Conservation (phyloP, 2,329 filamentous ascomycete species). For the Huntiella bhutanensis region DNA sequence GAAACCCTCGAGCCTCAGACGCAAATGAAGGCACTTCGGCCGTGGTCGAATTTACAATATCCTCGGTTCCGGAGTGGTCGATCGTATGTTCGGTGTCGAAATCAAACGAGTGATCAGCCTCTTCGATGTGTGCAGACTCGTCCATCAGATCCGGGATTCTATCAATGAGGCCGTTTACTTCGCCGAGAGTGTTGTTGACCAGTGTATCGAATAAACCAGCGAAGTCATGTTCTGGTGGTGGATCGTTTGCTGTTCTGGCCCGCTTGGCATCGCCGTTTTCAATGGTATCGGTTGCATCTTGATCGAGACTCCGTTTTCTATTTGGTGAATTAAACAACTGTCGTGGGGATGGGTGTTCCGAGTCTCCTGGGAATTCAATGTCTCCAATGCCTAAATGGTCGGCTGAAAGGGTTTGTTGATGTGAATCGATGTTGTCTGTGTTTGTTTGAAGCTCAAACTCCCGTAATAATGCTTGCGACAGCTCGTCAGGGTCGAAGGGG, state of each 20-base stretch:
- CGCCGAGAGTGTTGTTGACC: slow-evolving; percentile 23
- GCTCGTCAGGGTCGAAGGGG: slow-evolving; percentile 10
- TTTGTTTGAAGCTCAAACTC: slow-evolving; percentile 9
- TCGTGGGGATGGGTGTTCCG: background rate
- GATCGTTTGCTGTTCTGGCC: slow-evolving; percentile 8
- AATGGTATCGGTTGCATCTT: background rate
- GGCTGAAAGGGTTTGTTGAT: background rate
- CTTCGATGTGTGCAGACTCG: background rate
- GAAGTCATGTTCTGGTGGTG: slow-evolving; percentile 2
- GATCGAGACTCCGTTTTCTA: slow-evolving; percentile 7
- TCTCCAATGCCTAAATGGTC: no score
- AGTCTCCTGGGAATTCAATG: background rate
- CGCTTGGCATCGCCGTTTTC: slow-evolving; percentile 9
- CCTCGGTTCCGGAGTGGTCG: slow-evolving; percentile 17
- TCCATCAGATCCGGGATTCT: slow-evolving; percentile 16
- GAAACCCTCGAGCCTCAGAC: slow-evolving; percentile 20
- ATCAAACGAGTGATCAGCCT: slow-evolving; percentile 14
- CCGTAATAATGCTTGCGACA: slow-evolving; percentile 11
- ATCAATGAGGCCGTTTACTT: slow-evolving; percentile 21
- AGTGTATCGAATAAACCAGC: slow-evolving; percentile 13
- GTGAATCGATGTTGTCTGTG: background rate
- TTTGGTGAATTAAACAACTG: slow-evolving; percentile 2
- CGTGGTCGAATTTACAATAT: slow-evolving; percentile 16
- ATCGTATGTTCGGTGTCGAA: slow-evolving; percentile 18
- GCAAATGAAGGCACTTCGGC: slow-evolving; percentile 16